Evolutionary conservation across 2,329 filamentous ascomycete genomes (phyloP), one percentile per base, ranked within the genome.

Genomic region (Sporothrix globosa): DNA sequence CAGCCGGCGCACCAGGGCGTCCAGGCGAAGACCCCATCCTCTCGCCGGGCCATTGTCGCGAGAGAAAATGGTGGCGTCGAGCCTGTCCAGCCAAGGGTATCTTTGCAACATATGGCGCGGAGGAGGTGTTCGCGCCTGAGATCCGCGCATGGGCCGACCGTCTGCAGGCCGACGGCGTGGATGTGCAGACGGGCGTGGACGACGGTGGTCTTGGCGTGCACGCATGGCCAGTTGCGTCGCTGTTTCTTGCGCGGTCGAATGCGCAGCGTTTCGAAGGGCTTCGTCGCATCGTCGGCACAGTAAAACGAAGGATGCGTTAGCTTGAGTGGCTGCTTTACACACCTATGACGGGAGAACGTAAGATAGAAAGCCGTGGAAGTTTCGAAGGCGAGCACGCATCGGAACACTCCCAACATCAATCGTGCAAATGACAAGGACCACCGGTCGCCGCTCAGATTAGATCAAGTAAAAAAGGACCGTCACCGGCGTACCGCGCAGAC

Each of bases 51-150:
- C 58, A 46, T 19, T 63, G 58, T 39, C 13, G 27, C 58, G 58
- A 46, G 13, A 34, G n/a, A 21, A 27, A 46, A 21, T 63, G 58
- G 58, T 63, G 58, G 58, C 83, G 80, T 72, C 83, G 85, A 68
- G 89, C 91, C 30, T 87, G 85, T 68, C 92, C 92, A 0, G 81
- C 82, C 9, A 82, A 84, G 61, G 92, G 92, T 0, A 89, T 91
- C 77, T 87, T 88, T 72, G 84, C 96, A 74, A 83, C 89, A 6
- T 94, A 90, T 75, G 92, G 92, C 0, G 85, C 87, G 1, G 91
- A 94, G 77, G 93, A 96, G 78, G 89, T 96, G 89, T 96, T 96
- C 73, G 88, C 88, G 0, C 86, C 88, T 0, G 91, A 93, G 73
- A 90, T 92, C 21, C 82, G 86, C 73, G 82, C 84, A 30, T 81